Percentiles rank a stretch among this genome's conserved stretches.
These are phyloP conservation scores for Globisporangium sylvaticum DNA, from an alignment of 352 stramenopile species.

Conservation along the genomic window DNA sequence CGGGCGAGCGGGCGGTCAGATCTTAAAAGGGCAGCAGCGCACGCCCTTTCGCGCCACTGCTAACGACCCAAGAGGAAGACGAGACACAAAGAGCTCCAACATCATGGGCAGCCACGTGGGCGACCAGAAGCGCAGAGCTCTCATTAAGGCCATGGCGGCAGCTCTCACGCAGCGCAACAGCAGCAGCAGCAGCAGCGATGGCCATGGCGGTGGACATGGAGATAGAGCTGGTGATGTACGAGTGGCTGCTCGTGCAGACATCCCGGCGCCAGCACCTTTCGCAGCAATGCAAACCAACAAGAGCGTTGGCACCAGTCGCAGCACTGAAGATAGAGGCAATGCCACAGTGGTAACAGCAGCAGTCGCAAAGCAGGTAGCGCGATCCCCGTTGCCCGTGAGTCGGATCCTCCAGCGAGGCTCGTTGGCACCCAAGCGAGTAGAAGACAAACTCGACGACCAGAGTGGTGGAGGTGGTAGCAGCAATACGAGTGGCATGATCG, in stretches of 20 bases:
- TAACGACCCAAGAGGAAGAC: background rate
- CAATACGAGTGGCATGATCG: background rate
- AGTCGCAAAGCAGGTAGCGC: background rate
- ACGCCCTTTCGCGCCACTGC: conserved; percentile 3
- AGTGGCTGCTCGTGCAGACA: background rate
- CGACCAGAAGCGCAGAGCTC: conserved; percentile 29
- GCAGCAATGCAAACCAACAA: background rate
- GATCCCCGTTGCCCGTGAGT: conserved; percentile 9
- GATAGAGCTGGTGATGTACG: background rate
- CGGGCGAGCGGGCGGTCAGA: background rate
- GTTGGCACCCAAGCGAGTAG: conserved; percentile 1
- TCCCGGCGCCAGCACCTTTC: background rate
- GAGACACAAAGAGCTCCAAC: background rate
- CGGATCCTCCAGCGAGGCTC: conserved; percentile 11
- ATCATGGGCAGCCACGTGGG: conserved; percentile 34
- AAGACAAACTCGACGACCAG: background rate
- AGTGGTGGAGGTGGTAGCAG: background rate
- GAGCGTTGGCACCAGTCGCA: background rate
- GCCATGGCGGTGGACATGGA: conserved; percentile 2
- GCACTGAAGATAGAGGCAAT: background rate
- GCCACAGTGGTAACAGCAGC: background rate
- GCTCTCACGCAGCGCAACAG: conserved; percentile 5
- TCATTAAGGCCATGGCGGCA: conserved; percentile 35
- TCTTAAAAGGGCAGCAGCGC: background rate
- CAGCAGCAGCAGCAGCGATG: background rate